Evolutionary conservation across 208 protist species (phyloP).

Genomic region (Wallacemonas sp.): DNA sequence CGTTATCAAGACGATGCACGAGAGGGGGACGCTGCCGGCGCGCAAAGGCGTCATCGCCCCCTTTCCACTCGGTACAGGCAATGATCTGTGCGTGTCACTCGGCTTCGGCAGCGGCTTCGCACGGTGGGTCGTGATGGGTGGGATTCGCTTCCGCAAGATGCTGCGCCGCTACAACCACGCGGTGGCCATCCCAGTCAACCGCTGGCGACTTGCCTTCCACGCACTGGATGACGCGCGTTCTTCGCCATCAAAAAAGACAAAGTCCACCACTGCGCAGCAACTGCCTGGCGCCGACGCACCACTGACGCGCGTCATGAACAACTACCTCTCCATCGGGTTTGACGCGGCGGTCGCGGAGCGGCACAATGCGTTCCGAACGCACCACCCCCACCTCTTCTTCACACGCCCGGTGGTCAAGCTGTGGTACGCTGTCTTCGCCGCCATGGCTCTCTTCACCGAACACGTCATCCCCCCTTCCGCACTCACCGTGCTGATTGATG

Average conservation of each 20-base stretch:
- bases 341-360: slow-evolving; percentile 47
- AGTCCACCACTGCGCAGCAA: background rate
- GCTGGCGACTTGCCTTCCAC: slow-evolving; percentile 36
- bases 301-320: slow-evolving; percentile 39
- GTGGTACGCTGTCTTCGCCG: slow-evolving; percentile 63
- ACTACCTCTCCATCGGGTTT: slow-evolving; percentile 76
- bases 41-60: slow-evolving; percentile 36
- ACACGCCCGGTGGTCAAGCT: slow-evolving; percentile 53
- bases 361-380: slow-evolving; percentile 38
- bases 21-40: background rate
- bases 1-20: slow-evolving; percentile 37
- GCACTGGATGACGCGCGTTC: background rate
- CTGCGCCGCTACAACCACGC: slow-evolving; percentile 24
- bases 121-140: slow-evolving; percentile 40
- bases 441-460: slow-evolving; percentile 35
- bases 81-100: slow-evolving; percentile 62
- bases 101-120: slow-evolving; percentile 65
- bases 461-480: slow-evolving; percentile 5
- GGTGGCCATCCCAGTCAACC: slow-evolving; percentile 32
- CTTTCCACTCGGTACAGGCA: slow-evolving; percentile 74
- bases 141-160: slow-evolving; percentile 30
- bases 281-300: background rate
- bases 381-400: slow-evolving; percentile 36
- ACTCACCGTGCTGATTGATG: slow-evolving; percentile 34
- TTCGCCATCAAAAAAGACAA: background rate